Base-by-base conservation (phyloP, 2,329 filamentous ascomycete genomes). In the Tolypocladium cylindrosporum region DNA sequence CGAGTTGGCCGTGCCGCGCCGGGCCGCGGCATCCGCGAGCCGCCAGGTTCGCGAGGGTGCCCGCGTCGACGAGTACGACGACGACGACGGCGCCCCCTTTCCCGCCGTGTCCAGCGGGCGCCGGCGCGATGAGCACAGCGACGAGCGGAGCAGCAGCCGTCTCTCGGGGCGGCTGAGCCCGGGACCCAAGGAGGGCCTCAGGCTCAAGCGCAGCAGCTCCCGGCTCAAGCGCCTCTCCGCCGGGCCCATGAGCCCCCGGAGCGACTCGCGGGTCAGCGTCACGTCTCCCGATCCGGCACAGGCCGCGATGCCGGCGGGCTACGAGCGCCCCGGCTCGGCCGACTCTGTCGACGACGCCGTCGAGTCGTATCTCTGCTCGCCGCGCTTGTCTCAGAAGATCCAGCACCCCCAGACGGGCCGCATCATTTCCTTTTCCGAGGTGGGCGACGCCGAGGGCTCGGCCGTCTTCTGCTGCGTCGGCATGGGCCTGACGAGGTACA, bases 381-480 rank as follows among this genome's bases (percentile, higher is more conserved):
- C 91, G 0, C 85, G 92, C 9, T 74, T 99, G 57, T 95, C 90
- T 4, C 92, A 96, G 67, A 96, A 88, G 72, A 90, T 97, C 55
- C 80, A 81, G 27, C 90, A 97, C 71, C 91, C 91, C 1, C 87
- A 90, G 59, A 95, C 90, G 0, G 91, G 92, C 1, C 85, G 94
- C 19, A 80, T 88, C 3, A 97, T 99, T 63, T 95, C 91, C 0
- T 99, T 97, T 68, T 97, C 93, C 0, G 94, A 99, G 71, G 94
- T 99, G 3, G 94, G 94, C 16, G 92, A 97, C 70, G 86, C 92
- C 0, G 85, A 93, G 50, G 94, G 94, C 1, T 93, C 88, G 63
- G 93, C 91, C 3, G 90, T 99, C 2, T 92, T 99, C 65, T 95
- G 94, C 69, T 99, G 94, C 67, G 91, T 99, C 3, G 94, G 94